phyloP scores from a whole-genome alignment of 2,329 filamentous ascomycete species.

The Cadophora malorum region DNA sequence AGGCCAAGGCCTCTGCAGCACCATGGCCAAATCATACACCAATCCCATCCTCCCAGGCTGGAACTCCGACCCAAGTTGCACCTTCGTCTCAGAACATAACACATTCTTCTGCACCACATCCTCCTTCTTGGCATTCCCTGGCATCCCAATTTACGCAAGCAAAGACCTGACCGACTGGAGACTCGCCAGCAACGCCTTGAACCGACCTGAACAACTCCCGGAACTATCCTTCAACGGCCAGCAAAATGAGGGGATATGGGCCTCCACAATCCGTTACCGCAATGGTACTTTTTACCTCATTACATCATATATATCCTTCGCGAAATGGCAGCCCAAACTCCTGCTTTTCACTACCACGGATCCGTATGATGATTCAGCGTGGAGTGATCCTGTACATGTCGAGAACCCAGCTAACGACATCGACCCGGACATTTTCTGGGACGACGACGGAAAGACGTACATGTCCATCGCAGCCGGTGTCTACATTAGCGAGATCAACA shows the following conservation, averaged over 20 bases:
- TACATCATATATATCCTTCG: conserved; percentile 48
- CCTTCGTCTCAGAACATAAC: conserved; percentile 39
- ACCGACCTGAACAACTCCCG: conserved; percentile 48
- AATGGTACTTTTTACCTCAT: conserved; percentile 52
- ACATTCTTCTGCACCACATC: conserved; percentile 59
- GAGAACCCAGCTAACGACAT: background rate
- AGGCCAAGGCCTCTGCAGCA: background rate
- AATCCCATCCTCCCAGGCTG: background rate
- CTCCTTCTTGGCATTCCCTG: conserved; percentile 59
- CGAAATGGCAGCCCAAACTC: conserved; percentile 38
- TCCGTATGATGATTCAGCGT: conserved; percentile 47
- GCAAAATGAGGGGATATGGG: conserved; percentile 50
- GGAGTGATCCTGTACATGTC: conserved; percentile 48
- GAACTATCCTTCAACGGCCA: conserved; percentile 33
- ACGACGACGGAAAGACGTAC: background rate
- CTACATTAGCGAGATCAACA: background rate
- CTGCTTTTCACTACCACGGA: conserved; percentile 51
- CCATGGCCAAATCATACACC: background rate
- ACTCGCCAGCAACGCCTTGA: conserved; percentile 48
- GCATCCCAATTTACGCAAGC: conserved; percentile 58
- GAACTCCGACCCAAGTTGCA: background rate
- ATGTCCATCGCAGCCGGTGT: background rate
- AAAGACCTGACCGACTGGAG: conserved; percentile 57
- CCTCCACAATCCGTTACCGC: conserved; percentile 52
- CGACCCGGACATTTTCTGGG: conserved; percentile 3